Evolutionary conservation across 768 basidiomycete species (phyloP).

Genomic region (Lentinula guzmanii): DNA sequence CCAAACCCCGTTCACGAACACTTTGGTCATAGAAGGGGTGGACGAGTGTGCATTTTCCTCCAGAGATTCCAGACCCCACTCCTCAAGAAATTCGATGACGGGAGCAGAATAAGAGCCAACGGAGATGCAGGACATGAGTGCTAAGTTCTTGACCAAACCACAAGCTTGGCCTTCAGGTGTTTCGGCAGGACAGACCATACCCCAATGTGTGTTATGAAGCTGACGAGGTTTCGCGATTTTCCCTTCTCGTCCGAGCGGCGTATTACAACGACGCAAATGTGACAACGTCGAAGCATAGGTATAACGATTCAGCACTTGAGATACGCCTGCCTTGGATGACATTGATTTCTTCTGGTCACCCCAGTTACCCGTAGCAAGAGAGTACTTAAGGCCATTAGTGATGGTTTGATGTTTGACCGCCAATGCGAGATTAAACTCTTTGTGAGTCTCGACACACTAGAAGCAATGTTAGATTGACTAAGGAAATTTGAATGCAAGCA

Average conservation of each 20-base stretch:
- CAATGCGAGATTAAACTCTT: constrained; percentile 85
- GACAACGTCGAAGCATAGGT: constrained; percentile 98
- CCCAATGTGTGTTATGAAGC: constrained; percentile 99
- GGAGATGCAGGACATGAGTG: constrained; percentile 96
- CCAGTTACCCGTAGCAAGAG: constrained; percentile 98
- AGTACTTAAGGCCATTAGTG: constrained; percentile 97
- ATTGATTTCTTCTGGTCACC: constrained; percentile 98
- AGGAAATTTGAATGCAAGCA: not conserved
- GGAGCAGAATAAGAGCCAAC: constrained; percentile 95
- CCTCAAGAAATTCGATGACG: constrained; percentile 96
- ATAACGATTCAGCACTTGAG: constrained; percentile 97
- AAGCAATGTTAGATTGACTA: constrained; percentile 3
- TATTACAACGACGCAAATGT: constrained; percentile 96
- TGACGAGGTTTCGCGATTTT: constrained; percentile 99
- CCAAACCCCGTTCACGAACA: constrained; percentile 99
- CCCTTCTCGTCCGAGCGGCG: constrained; percentile 94
- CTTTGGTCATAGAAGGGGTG: constrained; percentile 77
- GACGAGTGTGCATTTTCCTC: constrained; percentile 89
- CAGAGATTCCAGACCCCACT: constrained; percentile 94
- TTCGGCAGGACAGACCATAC: constrained; percentile 99
- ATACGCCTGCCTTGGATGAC: constrained; percentile 97
- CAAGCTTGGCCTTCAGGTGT: constrained; percentile 99
- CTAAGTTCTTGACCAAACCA: constrained; percentile 97
- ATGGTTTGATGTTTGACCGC: constrained; percentile 97
- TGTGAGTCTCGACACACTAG: constrained; percentile 94